phyloP scores from a whole-genome alignment of 805 yeast species.

The Blastobotrys americana region DNA sequence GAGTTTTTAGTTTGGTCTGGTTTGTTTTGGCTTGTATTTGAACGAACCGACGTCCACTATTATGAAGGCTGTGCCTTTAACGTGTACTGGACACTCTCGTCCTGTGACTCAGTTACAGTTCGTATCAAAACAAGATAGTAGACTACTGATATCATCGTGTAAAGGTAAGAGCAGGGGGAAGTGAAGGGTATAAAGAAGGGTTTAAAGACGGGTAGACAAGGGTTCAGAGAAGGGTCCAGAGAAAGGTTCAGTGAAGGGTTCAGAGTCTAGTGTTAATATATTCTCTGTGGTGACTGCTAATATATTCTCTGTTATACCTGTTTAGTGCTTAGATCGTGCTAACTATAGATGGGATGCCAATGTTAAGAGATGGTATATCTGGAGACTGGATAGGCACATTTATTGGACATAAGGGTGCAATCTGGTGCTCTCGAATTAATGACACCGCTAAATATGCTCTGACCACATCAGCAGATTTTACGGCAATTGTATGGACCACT shows the following conservation, averaged over 20 bases:
- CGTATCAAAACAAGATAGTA: conserved; percentile 17
- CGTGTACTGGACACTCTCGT: conserved; percentile 32
- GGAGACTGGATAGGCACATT: conserved; percentile 34
- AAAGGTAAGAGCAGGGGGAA: conserved; percentile 22
- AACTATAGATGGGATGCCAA: conserved; percentile 31
- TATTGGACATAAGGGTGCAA: conserved; percentile 32
- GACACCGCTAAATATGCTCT: conserved; percentile 20
- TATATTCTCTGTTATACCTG: no score
- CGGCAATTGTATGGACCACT: conserved; percentile 25
- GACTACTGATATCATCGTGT: conserved; percentile 28
- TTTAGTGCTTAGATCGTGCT: no score
- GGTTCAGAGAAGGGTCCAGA: no score
- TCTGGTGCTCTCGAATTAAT: conserved; percentile 27
- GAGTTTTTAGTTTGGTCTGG: no score
- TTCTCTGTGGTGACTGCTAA: no score
- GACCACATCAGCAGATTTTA: conserved; percentile 31
- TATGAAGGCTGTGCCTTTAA: conserved; percentile 26
- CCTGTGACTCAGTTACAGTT: conserved; percentile 30
- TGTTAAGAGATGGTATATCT: conserved; percentile 29
- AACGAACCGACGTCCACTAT: no score
- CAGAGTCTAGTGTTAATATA: no score
- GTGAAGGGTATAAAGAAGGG: conserved; percentile 8
- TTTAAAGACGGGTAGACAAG: background rate
- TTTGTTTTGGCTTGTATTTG: no score
- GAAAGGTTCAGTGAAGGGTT: no score